Base-by-base conservation (phyloP, 2,329 filamentous ascomycete genomes). In the Trichoderma oligosporum region DNA sequence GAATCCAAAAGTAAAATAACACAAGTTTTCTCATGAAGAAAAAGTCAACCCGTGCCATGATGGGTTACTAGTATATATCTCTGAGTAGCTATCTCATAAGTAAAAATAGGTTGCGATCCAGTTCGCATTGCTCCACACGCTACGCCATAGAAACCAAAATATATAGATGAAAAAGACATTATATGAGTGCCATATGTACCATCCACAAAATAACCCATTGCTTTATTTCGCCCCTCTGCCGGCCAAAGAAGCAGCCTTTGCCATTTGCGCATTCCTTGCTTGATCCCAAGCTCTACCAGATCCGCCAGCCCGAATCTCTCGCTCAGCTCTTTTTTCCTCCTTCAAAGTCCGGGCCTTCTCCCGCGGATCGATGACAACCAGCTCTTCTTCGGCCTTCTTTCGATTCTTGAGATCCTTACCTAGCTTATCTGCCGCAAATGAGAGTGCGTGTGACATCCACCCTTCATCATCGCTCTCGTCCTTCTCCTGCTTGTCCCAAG, bases 361-460 rank as follows among this genome's bases (percentile, higher is more conserved):
- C 57, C 90, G 78, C 1, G 92, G 92, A 75, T 99, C 94, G 71
- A 97, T 97, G 3, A 97, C 91, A 44, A 96, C 83, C 41, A 96
- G 72, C 66, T 97, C 90, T 58, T 97, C 91, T 67, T 94, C 91
- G 54, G 93, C 92, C 72, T 94, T 92, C 73, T 85, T 87, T 68
- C 93, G 90, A 81, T 94, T 96, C 52, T 83, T 90, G 53, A 97
- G 73, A 72, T 97, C 90, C 69, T 97, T 97, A 18, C 94, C 94
- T 5, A 97, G 73, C 62, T 87, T 88, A 66, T 97, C 94, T 61
- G 92, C 94, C 35, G 87, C 88, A 70, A 97, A 97, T 44, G 82
- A 89, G 33, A 99, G 78, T 8, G 84, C 80, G 70, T 97, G 93
- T 4, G 83, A 84, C 84, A 97, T 89, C 92, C 93, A 97, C 7